Evolutionary conservation across 202 grass and related monocot genomes (phyloP).

Genomic region (Panicum virgatum): DNA sequence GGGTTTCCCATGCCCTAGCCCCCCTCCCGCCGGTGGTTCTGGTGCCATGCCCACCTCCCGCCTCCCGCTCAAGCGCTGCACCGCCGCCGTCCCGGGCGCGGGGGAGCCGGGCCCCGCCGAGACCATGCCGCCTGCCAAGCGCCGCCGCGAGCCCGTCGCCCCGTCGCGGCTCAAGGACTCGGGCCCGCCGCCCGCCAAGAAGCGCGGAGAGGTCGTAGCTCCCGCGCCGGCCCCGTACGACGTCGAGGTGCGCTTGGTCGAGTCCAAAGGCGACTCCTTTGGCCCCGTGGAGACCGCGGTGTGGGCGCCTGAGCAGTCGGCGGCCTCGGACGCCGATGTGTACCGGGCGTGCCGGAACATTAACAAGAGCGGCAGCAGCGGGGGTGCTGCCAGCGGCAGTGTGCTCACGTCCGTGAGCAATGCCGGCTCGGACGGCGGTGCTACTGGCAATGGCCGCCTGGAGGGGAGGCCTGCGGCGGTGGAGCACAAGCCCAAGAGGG

Average conservation of each 20-base stretch:
- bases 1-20: constrained; percentile 38
- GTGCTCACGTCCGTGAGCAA: constrained; percentile 54
- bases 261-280: constrained; percentile 37
- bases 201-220: neutral
- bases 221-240: neutral
- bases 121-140: constrained; percentile 40
- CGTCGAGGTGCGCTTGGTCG: constrained; percentile 29
- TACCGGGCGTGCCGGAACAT: constrained; percentile 56
- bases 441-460: neutral
- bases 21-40: neutral
- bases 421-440: neutral
- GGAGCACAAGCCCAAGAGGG: constrained; percentile 55
- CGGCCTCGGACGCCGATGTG: constrained; percentile 22
- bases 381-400: constrained; percentile 43
- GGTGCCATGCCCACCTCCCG: constrained; percentile 52
- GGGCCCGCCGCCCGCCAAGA: constrained; percentile 35
- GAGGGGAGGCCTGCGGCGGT: constrained; percentile 24
- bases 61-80: constrained; percentile 68
- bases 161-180: constrained; percentile 66
- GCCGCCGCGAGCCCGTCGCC: constrained; percentile 47
- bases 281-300: constrained; percentile 31
- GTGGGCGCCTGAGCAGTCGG: neutral
- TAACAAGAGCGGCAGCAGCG: constrained; percentile 26
- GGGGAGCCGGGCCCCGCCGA: constrained; percentile 10
- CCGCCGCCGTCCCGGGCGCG: constrained; percentile 41